These are phyloP conservation scores for Castanopsis chinensis DNA, from an alignment of 306 rosid genomes.

Conservation along the genomic window DNA sequence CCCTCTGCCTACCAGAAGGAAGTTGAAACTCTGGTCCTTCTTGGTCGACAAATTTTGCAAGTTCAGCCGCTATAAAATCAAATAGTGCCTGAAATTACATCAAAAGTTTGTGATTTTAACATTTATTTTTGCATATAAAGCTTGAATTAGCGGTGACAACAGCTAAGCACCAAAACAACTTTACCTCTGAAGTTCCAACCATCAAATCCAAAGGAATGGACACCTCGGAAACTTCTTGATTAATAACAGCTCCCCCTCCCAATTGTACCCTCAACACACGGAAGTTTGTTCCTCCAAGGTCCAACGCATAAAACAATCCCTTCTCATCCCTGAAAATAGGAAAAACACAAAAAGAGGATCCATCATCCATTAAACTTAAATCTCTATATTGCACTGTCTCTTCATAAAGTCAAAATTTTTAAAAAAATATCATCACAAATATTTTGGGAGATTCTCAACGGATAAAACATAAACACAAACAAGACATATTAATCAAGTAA, in stretches of 20 bases:
- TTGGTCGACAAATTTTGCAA: conserved; percentile 69
- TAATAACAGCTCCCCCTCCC: conserved; percentile 71
- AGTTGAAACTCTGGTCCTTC: conserved; percentile 84
- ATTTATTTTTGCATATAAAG: too few relatives aligned
- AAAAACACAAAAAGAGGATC: background rate
- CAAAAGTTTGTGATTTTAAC: conserved; percentile 14
- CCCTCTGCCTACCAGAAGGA: conserved; percentile 86
- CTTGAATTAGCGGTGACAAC: too few relatives aligned
- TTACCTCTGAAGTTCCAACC: conserved; percentile 78
- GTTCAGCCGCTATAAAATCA: conserved; percentile 77
- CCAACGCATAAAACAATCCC: conserved; percentile 88
- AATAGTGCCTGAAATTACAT: conserved; percentile 68
- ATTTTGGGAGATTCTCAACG: too few relatives aligned
- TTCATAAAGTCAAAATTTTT: background rate
- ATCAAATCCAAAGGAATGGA: conserved; percentile 92
- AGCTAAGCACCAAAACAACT: conserved; percentile 28
- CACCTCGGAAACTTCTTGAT: conserved; percentile 67
- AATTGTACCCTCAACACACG: conserved; percentile 80
- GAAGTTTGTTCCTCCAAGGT: conserved; percentile 97
- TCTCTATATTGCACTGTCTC: too few relatives aligned
- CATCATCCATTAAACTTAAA: too few relatives aligned
- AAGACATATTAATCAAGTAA: too few relatives aligned
- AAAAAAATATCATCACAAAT: too few relatives aligned
- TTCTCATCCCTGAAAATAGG: conserved; percentile 64
- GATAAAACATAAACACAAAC: too few relatives aligned